Conservation (phyloP, 768 basidiomycete species). For the Leccinum incarnatum region DNA sequence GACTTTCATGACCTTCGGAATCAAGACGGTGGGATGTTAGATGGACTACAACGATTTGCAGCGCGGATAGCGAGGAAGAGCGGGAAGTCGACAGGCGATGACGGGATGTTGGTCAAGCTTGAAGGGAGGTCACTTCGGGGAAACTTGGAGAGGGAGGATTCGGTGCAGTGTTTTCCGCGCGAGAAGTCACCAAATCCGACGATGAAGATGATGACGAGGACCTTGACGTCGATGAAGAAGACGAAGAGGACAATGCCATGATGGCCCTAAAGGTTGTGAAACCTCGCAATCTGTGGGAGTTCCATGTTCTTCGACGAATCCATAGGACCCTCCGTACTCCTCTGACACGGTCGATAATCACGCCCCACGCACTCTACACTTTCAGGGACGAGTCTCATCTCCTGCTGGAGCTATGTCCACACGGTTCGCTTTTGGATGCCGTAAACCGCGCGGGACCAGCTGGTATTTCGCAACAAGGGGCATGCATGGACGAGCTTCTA, state of each 20-base stretch:
- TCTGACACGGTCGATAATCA: conserved; percentile 66
- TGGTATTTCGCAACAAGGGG: conserved; percentile 77
- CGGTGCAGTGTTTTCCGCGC: conserved; percentile 90
- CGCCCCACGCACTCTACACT: conserved; percentile 76
- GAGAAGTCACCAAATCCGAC: conserved; percentile 46
- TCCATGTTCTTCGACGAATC: conserved; percentile 75
- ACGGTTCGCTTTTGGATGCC: conserved; percentile 89
- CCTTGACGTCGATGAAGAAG: conserved; percentile 45
- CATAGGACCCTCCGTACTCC: conserved; percentile 62
- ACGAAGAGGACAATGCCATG: conserved; percentile 54
- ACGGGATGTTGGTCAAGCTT: conserved; percentile 56
- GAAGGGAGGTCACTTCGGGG: conserved; percentile 65
- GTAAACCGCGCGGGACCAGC: conserved; percentile 80
- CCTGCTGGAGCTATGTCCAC: conserved; percentile 81
- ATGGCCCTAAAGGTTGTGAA: conserved; percentile 91
- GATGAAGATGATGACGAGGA: conserved; percentile 42
- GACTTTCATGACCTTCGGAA: conserved; percentile 59
- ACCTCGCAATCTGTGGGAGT: conserved; percentile 91
- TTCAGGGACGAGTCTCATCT: conserved; percentile 90
- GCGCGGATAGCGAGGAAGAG: conserved; percentile 38
- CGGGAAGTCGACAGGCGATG: conserved; percentile 35
- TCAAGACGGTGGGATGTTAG: conserved; percentile 57
- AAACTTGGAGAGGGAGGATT: conserved; percentile 98
- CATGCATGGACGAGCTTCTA: conserved; percentile 86
- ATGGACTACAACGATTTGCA: conserved; percentile 70